phyloP scores from a whole-genome alignment of 352 stramenopile genomes.

The Globisporangium spiculum region DNA sequence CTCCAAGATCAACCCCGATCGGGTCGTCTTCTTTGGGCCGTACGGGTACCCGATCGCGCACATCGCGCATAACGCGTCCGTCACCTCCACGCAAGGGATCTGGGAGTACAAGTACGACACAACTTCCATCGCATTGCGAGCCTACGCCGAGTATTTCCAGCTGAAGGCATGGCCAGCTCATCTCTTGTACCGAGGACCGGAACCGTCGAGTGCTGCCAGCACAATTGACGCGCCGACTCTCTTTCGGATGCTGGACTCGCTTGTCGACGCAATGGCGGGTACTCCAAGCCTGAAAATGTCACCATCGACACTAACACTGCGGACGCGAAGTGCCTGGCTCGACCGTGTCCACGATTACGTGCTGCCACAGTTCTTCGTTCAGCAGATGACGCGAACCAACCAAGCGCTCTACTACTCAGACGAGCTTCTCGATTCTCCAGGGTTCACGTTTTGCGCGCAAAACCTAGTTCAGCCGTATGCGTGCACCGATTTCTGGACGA shows the following conservation, averaged over 20 bases:
- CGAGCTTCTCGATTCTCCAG: not conserved
- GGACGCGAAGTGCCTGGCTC: slow-evolving; percentile 9
- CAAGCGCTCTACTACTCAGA: slow-evolving; percentile 17
- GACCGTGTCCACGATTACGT: slow-evolving; percentile 21
- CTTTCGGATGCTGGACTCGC: slow-evolving; percentile 8
- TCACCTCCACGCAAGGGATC: not conserved
- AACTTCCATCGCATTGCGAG: slow-evolving; percentile 21
- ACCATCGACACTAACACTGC: not conserved
- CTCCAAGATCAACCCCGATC: not conserved
- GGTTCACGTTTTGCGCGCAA: slow-evolving; percentile 4
- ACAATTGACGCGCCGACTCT: not conserved
- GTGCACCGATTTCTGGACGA: slow-evolving; percentile 58
- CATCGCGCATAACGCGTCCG: not conserved
- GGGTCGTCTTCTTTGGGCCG: slow-evolving; percentile 3
- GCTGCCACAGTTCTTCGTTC: slow-evolving; percentile 24
- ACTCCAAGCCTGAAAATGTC: not conserved
- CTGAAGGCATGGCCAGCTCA: slow-evolving; percentile 13
- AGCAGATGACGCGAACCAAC: slow-evolving; percentile 6
- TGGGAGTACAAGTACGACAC: slow-evolving; percentile 30
- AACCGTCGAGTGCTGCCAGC: not conserved
- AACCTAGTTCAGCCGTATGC: slow-evolving; percentile 9
- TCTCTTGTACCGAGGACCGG: slow-evolving; percentile 15
- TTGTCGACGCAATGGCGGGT: slow-evolving; percentile 2
- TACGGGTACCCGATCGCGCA: slow-evolving; percentile 4
- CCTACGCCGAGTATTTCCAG: slow-evolving; percentile 16